Evolutionary conservation across 2,329 filamentous ascomycete species (phyloP), one percentile per base, ranked within the genome.

Genomic region (Fusarium mundagurra): DNA sequence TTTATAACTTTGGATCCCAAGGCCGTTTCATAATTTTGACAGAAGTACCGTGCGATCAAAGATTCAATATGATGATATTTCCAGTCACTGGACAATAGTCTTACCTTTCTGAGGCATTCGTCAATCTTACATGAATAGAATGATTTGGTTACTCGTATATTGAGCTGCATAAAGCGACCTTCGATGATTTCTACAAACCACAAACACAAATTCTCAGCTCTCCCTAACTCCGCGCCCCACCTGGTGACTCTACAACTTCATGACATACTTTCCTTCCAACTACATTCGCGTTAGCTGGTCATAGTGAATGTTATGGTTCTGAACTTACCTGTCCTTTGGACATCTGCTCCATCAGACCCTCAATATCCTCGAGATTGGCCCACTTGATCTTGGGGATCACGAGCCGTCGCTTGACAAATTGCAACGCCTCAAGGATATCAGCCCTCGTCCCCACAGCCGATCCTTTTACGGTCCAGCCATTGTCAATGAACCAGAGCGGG

Each of bases 341-440:
- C 68, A 75, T 74, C 22, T 67, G 64, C 5, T 69, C 48, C 71
- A 75, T 72, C 24, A 75, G 14, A 8, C 17, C 38, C 34, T 75
- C 71, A n/a, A 74, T 55, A 36, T 72, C 73, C 12, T 67, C 64
- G n/a, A 72, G 65, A 2, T 62, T 22, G 0, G 69, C 71, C 64
- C 60, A 69, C n/a, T 67, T 65, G 10, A 75, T 45, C 47, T 64
- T 71, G 8, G 74, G 72, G 22, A 69, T 64, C 5, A 77, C 75
- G 0, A 66, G 41, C 3, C 74, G 17, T 6, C 75, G 55, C 22
- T 74, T 70, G 6, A 85, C 83, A 73, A 85, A 85, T 31, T 83
- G 82, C 9, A 85, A 73, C 1, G 84, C 84, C 65, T 85, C 84
- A 1, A 82, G 67, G 1, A 84, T 83, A 61, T 85, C 84, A 5